Evolutionary conservation across 2,329 filamentous ascomycete genomes (phyloP).

Genomic region (Gnomoniopsis sp.): DNA sequence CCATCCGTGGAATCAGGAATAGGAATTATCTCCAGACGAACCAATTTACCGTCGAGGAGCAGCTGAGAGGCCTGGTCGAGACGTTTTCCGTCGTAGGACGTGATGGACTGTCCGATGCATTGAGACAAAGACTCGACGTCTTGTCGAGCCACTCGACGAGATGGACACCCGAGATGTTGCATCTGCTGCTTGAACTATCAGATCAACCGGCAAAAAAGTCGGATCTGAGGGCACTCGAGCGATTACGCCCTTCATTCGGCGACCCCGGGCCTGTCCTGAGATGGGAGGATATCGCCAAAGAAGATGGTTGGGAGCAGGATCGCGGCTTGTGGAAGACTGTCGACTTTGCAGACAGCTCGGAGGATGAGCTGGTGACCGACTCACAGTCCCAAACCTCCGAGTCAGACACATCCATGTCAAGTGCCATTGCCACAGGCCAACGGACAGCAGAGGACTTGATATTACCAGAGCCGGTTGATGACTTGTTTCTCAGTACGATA

Average conservation of each 20-base stretch:
- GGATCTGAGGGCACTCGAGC: conserved; percentile 59
- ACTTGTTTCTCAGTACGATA: conserved; percentile 33
- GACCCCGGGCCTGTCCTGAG: conserved; percentile 51
- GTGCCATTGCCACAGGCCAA: conserved; percentile 24
- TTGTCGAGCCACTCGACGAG: conserved; percentile 40
- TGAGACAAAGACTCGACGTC: conserved; percentile 40
- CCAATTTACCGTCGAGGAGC: conserved; percentile 67
- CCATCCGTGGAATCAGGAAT: conserved; percentile 49
- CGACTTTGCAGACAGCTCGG: conserved; percentile 66
- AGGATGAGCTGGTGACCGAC: conserved; percentile 47
- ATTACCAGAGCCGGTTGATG: conserved; percentile 29
- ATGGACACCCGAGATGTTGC: conserved; percentile 77
- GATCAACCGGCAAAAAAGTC: conserved; percentile 74
- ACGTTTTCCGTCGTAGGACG: conserved; percentile 78
- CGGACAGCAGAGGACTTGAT: conserved; percentile 29
- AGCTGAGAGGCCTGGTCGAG: conserved; percentile 73
- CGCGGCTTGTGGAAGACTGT: conserved; percentile 68
- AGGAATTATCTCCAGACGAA: conserved; percentile 65
- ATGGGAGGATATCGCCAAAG: conserved; percentile 76
- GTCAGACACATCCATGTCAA: conserved; percentile 27
- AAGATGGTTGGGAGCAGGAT: conserved; percentile 70
- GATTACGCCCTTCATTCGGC: conserved; percentile 42
- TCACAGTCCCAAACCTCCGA: conserved; percentile 30
- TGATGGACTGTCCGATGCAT: conserved; percentile 72
- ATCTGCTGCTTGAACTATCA: conserved; percentile 76